Percentiles rank a stretch among this genome's conserved stretches.
These are phyloP conservation scores for Casuarina cunninghamiana DNA, from an alignment of 306 rosid genomes.

Conservation along the genomic window DNA sequence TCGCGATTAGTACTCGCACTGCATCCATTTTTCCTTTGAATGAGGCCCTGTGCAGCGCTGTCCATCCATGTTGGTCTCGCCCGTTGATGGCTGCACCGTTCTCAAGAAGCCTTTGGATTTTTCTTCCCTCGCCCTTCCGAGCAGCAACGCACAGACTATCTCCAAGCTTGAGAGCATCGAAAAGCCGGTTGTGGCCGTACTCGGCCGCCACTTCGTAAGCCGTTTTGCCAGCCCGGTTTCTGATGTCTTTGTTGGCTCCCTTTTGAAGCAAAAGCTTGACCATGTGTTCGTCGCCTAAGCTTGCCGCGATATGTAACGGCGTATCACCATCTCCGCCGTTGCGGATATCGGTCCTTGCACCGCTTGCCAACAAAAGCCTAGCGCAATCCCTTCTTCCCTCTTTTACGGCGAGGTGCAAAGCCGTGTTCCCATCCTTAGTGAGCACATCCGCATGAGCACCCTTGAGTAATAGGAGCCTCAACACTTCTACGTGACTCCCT, in stretches of 20 bases:
- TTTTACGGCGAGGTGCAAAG: slow-evolving; percentile 67
- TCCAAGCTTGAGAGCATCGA: slow-evolving; percentile 60
- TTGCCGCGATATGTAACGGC: slow-evolving; percentile 67
- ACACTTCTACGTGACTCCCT: slow-evolving; percentile 66
- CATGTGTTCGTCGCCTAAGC: slow-evolving; percentile 64
- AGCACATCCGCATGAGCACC: slow-evolving; percentile 57
- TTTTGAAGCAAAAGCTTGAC: slow-evolving; percentile 68
- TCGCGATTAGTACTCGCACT: slow-evolving; percentile 47
- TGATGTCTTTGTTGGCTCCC: slow-evolving; percentile 62
- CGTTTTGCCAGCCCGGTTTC: slow-evolving; percentile 52
- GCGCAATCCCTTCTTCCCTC: slow-evolving; percentile 59
- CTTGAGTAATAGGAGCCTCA: slow-evolving; percentile 67
- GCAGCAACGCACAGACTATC: slow-evolving; percentile 63
- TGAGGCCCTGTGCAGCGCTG: slow-evolving; percentile 70
- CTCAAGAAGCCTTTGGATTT: slow-evolving; percentile 52
- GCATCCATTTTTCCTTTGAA: slow-evolving; percentile 65
- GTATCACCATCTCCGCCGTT: slow-evolving; percentile 53
- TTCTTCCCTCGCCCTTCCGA: slow-evolving; percentile 66
- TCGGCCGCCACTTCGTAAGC: slow-evolving; percentile 66
- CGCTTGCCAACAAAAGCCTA: slow-evolving; percentile 59
- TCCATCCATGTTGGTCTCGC: slow-evolving; percentile 82
- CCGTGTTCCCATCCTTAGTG: slow-evolving; percentile 65
- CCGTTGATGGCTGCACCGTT: slow-evolving; percentile 62
- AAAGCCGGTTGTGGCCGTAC: slow-evolving; percentile 57
- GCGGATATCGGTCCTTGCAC: slow-evolving; percentile 45